Conservation (phyloP, 1,284 basidiomycete species). For the Leccinum solheimii region DNA sequence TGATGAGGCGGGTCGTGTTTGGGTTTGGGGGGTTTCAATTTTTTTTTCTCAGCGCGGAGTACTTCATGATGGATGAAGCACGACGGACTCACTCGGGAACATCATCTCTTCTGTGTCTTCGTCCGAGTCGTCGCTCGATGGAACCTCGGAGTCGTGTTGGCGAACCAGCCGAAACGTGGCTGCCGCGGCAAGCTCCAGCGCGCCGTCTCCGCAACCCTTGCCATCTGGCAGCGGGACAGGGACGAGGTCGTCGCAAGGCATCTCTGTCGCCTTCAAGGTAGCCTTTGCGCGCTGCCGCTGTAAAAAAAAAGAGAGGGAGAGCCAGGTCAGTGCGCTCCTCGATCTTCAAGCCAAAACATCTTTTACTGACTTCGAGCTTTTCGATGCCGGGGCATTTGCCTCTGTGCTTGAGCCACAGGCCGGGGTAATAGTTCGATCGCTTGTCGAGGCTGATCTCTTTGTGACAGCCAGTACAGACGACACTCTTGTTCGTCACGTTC, state of each 20-base stretch:
- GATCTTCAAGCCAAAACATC: not conserved
- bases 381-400: conserved; percentile 27
- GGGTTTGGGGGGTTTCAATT: not conserved
- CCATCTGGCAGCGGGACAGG: not conserved
- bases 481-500: conserved; percentile 29
- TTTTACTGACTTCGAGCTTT: conserved; percentile 30
- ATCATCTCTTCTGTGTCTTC: conserved; percentile 21
- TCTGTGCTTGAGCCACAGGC: conserved; percentile 32
- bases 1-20: not conserved
- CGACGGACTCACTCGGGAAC: conserved; percentile 29
- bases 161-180: not conserved
- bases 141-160: conserved; percentile 6
- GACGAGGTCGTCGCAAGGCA: not conserved
- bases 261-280: not conserved
- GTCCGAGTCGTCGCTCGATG: conserved; percentile 20
- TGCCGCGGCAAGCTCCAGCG: conserved; percentile 2
- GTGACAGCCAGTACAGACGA: conserved; percentile 26
- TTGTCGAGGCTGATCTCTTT: conserved; percentile 37
- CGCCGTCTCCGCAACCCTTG: conserved; percentile 1
- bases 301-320: not conserved
- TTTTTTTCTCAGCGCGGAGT: conserved; percentile 11
- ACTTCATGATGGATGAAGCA: not conserved
- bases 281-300: conserved; percentile 13
- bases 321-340: conserved; percentile 13
- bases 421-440: conserved; percentile 36